Evolutionary conservation across 1,139 yeast genomes (phyloP).

Genomic region (Taiozyma sp.): DNA sequence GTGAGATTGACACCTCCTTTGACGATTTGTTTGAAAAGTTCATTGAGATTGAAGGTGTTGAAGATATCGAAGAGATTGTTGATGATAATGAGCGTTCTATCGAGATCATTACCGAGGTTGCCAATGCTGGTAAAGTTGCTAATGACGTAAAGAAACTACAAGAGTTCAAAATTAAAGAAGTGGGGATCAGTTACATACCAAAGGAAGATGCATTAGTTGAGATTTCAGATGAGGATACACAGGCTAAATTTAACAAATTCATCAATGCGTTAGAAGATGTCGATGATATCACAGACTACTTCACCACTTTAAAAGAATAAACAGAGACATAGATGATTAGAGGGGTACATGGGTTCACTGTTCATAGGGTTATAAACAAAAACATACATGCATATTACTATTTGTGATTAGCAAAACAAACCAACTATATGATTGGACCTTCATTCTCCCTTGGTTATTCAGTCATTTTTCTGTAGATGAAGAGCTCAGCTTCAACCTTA

Average conservation of each 20-base stretch:
- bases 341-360: background rate
- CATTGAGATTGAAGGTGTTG: slow-evolving; percentile 70
- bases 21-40: slow-evolving; percentile 70
- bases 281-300: slow-evolving; percentile 77
- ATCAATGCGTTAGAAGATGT: slow-evolving; percentile 60
- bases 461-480: background rate
- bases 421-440: background rate
- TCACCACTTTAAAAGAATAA: slow-evolving; percentile 38
- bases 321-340: background rate
- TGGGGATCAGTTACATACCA: slow-evolving; percentile 65
- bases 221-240: slow-evolving; percentile 47
- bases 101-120: slow-evolving; percentile 50
- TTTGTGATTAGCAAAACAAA: background rate
- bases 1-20: slow-evolving; percentile 33
- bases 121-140: slow-evolving; percentile 57
- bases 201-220: slow-evolving; percentile 54
- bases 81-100: slow-evolving; percentile 31
- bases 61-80: slow-evolving; percentile 59
- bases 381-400: background rate
- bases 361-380: background rate
- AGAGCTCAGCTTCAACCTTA: background rate
- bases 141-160: slow-evolving; percentile 44
- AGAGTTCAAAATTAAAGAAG: slow-evolving; percentile 57
- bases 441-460: background rate
- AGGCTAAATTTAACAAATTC: slow-evolving; percentile 51